phyloP scores from a whole-genome alignment of 2,329 filamentous ascomycete genomes.

The Fusarium concolor region DNA sequence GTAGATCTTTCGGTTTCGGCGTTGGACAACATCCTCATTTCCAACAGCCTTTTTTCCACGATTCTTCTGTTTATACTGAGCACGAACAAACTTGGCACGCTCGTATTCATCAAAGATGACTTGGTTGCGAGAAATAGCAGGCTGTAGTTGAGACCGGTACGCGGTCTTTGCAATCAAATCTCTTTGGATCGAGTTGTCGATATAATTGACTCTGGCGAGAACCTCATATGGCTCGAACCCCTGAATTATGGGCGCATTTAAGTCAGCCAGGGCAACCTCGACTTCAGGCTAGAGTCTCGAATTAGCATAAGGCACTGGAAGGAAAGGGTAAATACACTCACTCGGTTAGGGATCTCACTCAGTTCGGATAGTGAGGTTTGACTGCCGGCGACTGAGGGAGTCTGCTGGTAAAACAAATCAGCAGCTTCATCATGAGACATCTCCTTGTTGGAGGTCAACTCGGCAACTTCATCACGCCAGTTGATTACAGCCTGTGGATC shows the following conservation, averaged over 20 bases:
- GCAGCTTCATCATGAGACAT: slow-evolving; percentile 1
- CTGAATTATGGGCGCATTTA: neutral
- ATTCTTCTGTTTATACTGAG: neutral
- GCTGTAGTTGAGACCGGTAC: neutral
- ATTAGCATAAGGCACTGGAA: neutral
- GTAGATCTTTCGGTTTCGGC: slow-evolving; percentile 8
- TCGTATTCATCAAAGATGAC: slow-evolving; percentile 1
- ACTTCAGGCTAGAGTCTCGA: slow-evolving; percentile 1
- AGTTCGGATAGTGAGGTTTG: neutral
- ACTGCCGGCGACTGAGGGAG: neutral
- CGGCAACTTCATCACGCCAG: neutral
- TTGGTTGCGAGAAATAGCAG: slow-evolving; percentile 3
- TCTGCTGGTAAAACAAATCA: neutral
- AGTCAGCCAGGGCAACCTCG: neutral
- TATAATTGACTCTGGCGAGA: neutral
- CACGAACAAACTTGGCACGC: neutral
- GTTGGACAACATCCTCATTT: neutral
- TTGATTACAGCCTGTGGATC: neutral
- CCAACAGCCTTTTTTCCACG: neutral
- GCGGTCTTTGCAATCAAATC: neutral
- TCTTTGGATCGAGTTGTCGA: neutral
- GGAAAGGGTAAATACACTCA: neutral
- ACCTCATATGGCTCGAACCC: neutral
- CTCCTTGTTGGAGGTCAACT: neutral
- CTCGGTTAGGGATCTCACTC: neutral